Conservation (phyloP, 331 rosid species). For the Quercus lobata region DNA sequence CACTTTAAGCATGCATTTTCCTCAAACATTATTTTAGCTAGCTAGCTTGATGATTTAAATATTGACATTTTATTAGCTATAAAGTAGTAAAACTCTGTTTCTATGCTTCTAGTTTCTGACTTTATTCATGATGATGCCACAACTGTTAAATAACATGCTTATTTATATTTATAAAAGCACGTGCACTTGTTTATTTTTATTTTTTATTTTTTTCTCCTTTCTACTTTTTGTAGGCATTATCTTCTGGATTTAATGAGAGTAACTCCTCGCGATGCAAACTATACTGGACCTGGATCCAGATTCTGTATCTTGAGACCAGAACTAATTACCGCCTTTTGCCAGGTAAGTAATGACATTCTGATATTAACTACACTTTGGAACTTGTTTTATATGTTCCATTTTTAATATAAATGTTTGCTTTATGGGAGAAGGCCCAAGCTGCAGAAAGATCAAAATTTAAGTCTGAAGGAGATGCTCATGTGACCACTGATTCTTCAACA, state of each 20-base stretch:
- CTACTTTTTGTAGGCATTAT: conserved; percentile 63
- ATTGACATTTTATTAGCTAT: neutral
- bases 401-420: conserved; percentile 9
- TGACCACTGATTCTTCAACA: conserved; percentile 31
- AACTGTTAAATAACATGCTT: neutral
- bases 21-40: neutral
- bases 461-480: conserved; percentile 41
- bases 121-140: neutral
- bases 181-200: conserved; percentile 14
- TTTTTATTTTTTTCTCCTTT: conserved; percentile 6
- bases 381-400: conserved; percentile 10
- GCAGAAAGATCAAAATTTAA: conserved; percentile 49
- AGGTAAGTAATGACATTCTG: conserved; percentile 38
- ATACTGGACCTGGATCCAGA: conserved; percentile 81
- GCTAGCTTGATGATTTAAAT: neutral
- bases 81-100: neutral
- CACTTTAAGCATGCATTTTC: neutral
- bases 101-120: neutral
- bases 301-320: conserved; percentile 89
- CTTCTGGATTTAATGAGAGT: conserved; percentile 97
- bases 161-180: neutral
- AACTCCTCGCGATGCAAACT: conserved; percentile 96
- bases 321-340: conserved; percentile 78
- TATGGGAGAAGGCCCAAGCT: conserved; percentile 57
- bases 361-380: neutral